Conservation (phyloP, 1,139 yeast genomes). For the Debaryomyces coudertii region DNA sequence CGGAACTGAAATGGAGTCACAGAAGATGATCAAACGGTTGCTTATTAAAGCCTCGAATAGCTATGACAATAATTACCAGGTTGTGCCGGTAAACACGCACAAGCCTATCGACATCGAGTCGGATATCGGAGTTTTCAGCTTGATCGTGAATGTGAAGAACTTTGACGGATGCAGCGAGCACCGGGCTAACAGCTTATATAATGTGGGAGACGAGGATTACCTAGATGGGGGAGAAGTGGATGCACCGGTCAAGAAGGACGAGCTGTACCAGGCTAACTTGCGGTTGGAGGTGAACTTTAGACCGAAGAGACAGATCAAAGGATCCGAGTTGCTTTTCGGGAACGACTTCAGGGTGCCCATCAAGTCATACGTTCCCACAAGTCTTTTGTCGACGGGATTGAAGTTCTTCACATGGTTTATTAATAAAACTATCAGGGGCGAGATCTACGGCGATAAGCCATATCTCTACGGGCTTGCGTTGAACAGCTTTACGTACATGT, state of each 20-base stretch:
- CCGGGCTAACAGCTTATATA: conserved; percentile 35
- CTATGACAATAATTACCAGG: conserved; percentile 30
- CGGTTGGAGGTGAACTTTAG: conserved; percentile 40
- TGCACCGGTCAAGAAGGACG: conserved; percentile 7
- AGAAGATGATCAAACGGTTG: conserved; percentile 34
- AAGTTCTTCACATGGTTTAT: conserved; percentile 61
- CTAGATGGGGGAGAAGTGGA: conserved; percentile 30
- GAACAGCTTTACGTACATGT: conserved; percentile 53
- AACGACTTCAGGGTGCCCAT: conserved; percentile 69
- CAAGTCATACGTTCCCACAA: conserved; percentile 58
- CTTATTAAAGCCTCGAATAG: conserved; percentile 37
- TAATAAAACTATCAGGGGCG: conserved; percentile 68
- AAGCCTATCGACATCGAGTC: conserved; percentile 39
- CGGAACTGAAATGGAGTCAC: neutral
- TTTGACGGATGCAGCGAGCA: conserved; percentile 52
- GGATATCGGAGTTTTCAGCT: conserved; percentile 40
- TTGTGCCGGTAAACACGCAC: conserved; percentile 51
- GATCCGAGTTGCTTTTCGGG: conserved; percentile 62
- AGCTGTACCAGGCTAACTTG: conserved; percentile 29
- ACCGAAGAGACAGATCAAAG: conserved; percentile 48
- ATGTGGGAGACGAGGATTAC: conserved; percentile 32
- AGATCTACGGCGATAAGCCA: conserved; percentile 61
- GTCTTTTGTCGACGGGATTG: conserved; percentile 48
- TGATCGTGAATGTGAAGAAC: conserved; percentile 45
- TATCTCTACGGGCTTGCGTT: conserved; percentile 65